Conservation (phyloP, 805 yeast genomes). For the Priceomyces carsonii region DNA sequence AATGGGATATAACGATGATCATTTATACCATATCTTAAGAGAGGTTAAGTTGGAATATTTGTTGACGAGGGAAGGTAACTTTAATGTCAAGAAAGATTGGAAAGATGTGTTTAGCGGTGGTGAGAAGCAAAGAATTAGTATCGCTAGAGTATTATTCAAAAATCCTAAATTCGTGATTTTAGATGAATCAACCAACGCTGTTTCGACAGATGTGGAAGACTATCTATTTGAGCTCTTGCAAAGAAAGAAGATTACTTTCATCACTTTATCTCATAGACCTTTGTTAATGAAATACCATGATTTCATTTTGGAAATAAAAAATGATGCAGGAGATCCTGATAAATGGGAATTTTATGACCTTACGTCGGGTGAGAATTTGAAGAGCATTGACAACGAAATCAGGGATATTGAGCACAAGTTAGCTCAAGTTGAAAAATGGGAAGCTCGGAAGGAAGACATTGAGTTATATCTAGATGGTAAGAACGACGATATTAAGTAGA, state of each 20-base stretch:
- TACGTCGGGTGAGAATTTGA: slow-evolving; percentile 64
- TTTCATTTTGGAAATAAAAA: slow-evolving; percentile 66
- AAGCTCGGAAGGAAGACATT: slow-evolving; percentile 58
- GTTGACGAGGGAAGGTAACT: slow-evolving; percentile 61
- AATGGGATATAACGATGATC: slow-evolving; percentile 68
- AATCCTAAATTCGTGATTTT: slow-evolving; percentile 78
- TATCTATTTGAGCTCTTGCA: slow-evolving; percentile 75
- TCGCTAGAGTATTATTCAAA: slow-evolving; percentile 82
- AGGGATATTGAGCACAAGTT: slow-evolving; percentile 62
- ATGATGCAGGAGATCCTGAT: slow-evolving; percentile 40
- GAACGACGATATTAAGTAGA: slow-evolving; percentile 17
- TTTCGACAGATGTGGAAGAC: slow-evolving; percentile 87
- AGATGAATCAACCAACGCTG: slow-evolving; percentile 95
- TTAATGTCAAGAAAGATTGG: slow-evolving; percentile 70
- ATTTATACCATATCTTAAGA: slow-evolving; percentile 62
- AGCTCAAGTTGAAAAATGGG: slow-evolving; percentile 58
- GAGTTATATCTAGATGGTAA: slow-evolving; percentile 51
- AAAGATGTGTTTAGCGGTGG: slow-evolving; percentile 95
- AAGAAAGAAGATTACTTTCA: slow-evolving; percentile 67
- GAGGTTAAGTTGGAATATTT: slow-evolving; percentile 83
- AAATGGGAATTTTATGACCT: slow-evolving; percentile 62
- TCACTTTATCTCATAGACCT: slow-evolving; percentile 84
- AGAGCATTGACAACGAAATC: slow-evolving; percentile 75
- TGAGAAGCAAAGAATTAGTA: slow-evolving; percentile 85
- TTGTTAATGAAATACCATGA: slow-evolving; percentile 83